Evolutionary conservation across 345 rosid species (phyloP).

Genomic region (Melastoma malabathricum): DNA sequence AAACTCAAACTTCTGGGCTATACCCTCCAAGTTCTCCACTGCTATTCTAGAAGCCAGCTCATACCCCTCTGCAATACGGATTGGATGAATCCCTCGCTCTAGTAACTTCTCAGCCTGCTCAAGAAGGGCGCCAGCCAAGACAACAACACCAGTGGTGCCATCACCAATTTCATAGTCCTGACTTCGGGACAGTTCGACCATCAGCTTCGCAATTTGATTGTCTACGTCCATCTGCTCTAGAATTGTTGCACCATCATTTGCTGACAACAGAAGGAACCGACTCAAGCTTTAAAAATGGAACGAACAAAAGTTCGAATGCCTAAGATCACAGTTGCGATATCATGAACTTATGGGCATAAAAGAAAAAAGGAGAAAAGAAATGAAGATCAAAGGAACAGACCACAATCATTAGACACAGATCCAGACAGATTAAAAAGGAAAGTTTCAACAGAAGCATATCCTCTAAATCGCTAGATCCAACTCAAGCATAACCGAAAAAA

Average conservation of each 20-base stretch:
- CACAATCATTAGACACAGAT: too few relatives aligned
- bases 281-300: too few relatives aligned
- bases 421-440: too few relatives aligned
- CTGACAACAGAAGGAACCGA: too few relatives aligned
- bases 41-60: slow-evolving; percentile 88
- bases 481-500: too few relatives aligned
- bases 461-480: too few relatives aligned
- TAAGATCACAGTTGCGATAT: too few relatives aligned
- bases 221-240: slow-evolving; percentile 99
- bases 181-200: slow-evolving; percentile 87
- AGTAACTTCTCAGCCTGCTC: slow-evolving; percentile 87
- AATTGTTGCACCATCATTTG: slow-evolving; percentile 96
- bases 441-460: too few relatives aligned
- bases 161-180: slow-evolving; percentile 99
- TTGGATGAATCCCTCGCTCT: slow-evolving; percentile 94
- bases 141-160: slow-evolving; percentile 98
- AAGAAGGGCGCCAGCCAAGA: slow-evolving; percentile 88
- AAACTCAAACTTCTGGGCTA: slow-evolving; percentile 72
- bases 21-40: slow-evolving; percentile 60
- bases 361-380: not conserved
- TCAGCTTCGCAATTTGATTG: slow-evolving; percentile 86
- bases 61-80: slow-evolving; percentile 88
- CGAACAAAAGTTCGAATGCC: too few relatives aligned
- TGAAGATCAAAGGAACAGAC: too few relatives aligned
- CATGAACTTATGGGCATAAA: too few relatives aligned